Conservation (phyloP, 345 rosid species). For the Melaleuca alternifolia region DNA sequence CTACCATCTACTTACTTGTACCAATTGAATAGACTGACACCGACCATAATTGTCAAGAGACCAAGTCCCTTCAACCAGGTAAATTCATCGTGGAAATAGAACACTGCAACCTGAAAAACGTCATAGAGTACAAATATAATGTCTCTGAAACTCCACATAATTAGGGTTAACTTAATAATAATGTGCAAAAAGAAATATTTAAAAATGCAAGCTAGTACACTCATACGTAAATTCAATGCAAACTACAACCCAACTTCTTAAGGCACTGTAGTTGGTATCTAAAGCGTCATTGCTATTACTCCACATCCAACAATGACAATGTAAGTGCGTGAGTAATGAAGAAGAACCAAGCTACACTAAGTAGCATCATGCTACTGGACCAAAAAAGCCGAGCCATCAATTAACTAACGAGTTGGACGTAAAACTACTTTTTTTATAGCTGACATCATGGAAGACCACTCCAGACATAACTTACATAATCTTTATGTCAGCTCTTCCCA, state of each 20-base stretch:
- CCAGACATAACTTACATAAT: not conserved
- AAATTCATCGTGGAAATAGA: constrained; percentile 90
- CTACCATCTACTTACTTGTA: constrained; percentile 72
- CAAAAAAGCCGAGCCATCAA: not conserved
- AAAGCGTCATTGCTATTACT: not conserved
- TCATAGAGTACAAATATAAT: not conserved
- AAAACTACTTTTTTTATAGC: not conserved
- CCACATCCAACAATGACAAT: not conserved
- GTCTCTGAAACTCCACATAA: not conserved
- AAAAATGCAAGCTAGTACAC: not conserved
- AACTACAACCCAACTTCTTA: not conserved
- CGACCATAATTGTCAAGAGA: constrained; percentile 70
- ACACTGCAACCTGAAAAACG: constrained; percentile 79
- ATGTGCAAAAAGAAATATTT: not conserved
- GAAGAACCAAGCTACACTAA: not conserved
- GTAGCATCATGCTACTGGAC: not conserved
- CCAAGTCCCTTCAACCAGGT: constrained; percentile 94
- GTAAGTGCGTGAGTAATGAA: not conserved
- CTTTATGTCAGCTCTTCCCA: not conserved
- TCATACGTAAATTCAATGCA: not conserved
- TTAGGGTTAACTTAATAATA: not conserved
- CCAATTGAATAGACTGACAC: constrained; percentile 94
- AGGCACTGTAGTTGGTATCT: not conserved
- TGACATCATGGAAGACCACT: not conserved
- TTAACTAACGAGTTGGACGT: not conserved